Conservation (phyloP, 2,329 filamentous ascomycete species). For the Phaeomoniella chlamydospora region DNA sequence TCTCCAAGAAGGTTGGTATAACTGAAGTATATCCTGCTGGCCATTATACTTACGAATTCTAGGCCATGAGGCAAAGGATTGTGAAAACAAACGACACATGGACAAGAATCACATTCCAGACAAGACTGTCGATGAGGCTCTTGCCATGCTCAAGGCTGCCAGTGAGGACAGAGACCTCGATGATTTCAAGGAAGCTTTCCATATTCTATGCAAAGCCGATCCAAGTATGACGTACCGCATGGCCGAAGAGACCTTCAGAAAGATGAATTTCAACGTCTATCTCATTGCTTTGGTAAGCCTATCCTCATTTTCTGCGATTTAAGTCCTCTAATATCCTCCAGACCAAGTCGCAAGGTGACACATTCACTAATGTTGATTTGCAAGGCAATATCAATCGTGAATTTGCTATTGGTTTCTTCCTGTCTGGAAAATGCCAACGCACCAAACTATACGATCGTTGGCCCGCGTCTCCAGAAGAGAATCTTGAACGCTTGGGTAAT, state of each 20-base stretch:
- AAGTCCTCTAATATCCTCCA: no score
- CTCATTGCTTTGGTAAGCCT: conserved; percentile 34
- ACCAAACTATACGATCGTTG: conserved; percentile 30
- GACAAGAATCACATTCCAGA: conserved; percentile 29
- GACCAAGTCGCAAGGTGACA: conserved; percentile 25
- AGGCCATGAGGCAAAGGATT: conserved; percentile 30
- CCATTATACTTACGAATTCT: conserved; percentile 2
- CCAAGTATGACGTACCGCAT: conserved; percentile 29
- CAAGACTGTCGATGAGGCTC: conserved; percentile 32
- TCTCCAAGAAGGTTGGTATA: conserved; percentile 23
- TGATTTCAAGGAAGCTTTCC: conserved; percentile 34
- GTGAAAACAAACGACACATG: conserved; percentile 28
- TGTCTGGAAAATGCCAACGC: conserved; percentile 30
- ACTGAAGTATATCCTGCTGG: conserved; percentile 1
- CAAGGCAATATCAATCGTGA: conserved; percentile 36
- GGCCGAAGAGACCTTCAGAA: conserved; percentile 36
- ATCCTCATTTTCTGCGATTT: no score
- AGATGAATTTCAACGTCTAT: conserved; percentile 30
- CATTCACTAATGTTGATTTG: conserved; percentile 36
- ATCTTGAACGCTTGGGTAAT: conserved; percentile 34
- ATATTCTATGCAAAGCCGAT: conserved; percentile 34
- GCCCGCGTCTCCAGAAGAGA: conserved; percentile 34
- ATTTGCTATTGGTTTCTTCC: conserved; percentile 35
- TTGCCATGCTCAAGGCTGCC: conserved; percentile 33
- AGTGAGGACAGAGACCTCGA: conserved; percentile 34